phyloP scores from a whole-genome alignment of 768 basidiomycete genomes.

The Dictyophora rubrovolvata region DNA sequence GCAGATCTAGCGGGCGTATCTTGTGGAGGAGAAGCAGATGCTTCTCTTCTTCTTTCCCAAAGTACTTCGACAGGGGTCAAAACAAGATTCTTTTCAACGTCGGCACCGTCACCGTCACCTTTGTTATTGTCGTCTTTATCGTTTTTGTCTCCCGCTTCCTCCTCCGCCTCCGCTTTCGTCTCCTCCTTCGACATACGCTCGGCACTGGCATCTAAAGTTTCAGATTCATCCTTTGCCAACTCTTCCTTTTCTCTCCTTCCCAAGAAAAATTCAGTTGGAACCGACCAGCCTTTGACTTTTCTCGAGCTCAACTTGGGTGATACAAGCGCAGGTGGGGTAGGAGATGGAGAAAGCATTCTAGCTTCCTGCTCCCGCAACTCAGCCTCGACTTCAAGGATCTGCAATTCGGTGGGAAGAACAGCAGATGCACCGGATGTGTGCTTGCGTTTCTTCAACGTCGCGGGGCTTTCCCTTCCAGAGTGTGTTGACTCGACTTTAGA shows the following conservation, averaged over 20 bases:
- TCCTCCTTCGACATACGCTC: background rate
- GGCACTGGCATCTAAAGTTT: background rate
- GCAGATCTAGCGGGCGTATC: background rate
- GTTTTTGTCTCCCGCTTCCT: background rate
- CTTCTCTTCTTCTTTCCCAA: background rate
- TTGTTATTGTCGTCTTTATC: background rate
- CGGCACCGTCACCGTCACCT: background rate
- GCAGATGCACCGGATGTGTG: background rate
- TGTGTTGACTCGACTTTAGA: background rate
- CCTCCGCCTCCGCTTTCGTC: background rate
- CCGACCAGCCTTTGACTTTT: background rate
- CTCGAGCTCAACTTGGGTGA: background rate
- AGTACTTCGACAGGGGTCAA: background rate
- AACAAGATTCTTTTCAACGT: background rate
- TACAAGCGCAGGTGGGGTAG: background rate
- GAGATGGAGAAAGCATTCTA: background rate
- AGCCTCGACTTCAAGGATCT: background rate
- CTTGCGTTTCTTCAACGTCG: background rate
- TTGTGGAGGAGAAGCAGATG: background rate
- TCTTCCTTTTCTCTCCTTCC: background rate
- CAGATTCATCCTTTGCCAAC: background rate
- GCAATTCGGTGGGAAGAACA: background rate
- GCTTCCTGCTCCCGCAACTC: background rate
- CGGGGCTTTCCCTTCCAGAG: background rate
- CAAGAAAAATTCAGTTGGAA: background rate